Percentiles rank a stretch among this genome's conserved stretches.
Evolutionary conservation across 2,329 filamentous ascomycete genomes (phyloP).

Genomic region (Aspergillus sp.): DNA sequence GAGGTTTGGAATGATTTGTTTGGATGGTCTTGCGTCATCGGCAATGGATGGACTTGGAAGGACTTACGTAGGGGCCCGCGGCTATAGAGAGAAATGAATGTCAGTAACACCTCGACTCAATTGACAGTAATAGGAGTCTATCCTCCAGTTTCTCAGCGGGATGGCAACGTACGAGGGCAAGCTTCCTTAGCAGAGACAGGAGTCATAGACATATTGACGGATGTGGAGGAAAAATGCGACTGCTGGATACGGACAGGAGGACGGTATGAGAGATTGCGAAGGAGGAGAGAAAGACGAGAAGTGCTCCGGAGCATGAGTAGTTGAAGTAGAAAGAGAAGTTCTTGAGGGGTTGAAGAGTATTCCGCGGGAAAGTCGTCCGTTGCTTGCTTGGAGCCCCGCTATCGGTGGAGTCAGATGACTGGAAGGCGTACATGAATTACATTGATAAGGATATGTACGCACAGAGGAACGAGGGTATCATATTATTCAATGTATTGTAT

Average conservation of each 20-base stretch:
- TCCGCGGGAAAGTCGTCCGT: slow-evolving; percentile 14
- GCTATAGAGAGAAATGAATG: slow-evolving; percentile 17
- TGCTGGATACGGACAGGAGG: slow-evolving; percentile 4
- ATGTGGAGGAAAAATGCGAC: slow-evolving; percentile 7
- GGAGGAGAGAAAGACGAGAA: slow-evolving; percentile 16
- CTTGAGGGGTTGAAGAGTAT: slow-evolving; percentile 4
- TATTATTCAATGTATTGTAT: too few relatives aligned
- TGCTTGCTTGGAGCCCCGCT: background rate
- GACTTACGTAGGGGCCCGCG: slow-evolving; percentile 40
- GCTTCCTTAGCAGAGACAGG: slow-evolving; percentile 37
- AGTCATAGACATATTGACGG: slow-evolving; percentile 33
- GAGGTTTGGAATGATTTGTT: slow-evolving; percentile 2
- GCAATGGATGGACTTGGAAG: background rate
- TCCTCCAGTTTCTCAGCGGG: too few relatives aligned
- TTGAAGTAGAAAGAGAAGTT: background rate
- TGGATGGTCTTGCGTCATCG: background rate
- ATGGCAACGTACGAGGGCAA: slow-evolving; percentile 33
- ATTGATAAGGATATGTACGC: too few relatives aligned
- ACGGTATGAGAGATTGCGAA: slow-evolving; percentile 4
- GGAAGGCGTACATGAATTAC: background rate
- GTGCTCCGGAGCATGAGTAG: slow-evolving; percentile 18
- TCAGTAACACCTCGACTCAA: slow-evolving; percentile 1
- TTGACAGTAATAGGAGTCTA: background rate
- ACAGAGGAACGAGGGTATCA: too few relatives aligned
- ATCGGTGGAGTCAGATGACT: background rate